Conservation (phyloP, 2,329 filamentous ascomycete genomes). For the Fusarium napiforme region DNA sequence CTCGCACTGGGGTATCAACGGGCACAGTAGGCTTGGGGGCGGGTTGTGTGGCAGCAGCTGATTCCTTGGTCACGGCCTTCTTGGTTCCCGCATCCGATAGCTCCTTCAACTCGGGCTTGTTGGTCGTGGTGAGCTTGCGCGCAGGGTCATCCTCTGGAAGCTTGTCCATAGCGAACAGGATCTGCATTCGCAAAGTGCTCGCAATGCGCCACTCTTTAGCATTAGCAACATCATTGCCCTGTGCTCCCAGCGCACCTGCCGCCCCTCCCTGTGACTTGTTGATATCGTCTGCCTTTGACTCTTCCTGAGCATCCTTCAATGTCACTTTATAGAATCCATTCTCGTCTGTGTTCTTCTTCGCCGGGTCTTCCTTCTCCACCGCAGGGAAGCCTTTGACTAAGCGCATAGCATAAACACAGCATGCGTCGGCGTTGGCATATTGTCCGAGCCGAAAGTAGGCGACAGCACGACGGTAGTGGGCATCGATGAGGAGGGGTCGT, state of each 20-base stretch:
- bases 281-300: conserved; percentile 47
- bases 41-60: background rate
- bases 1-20: conserved; percentile 39
- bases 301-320: conserved; percentile 42
- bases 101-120: conserved; percentile 48
- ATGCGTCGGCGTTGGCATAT: conserved; percentile 79
- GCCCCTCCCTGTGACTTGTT: conserved; percentile 37
- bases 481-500: conserved; percentile 80
- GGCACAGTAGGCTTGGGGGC: conserved; percentile 33
- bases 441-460: conserved; percentile 75
- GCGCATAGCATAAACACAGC: conserved; percentile 69
- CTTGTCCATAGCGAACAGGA: conserved; percentile 57
- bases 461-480: conserved; percentile 83
- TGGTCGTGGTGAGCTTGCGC: conserved; percentile 56
- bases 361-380: conserved; percentile 49
- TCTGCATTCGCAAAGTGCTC: conserved; percentile 59
- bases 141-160: conserved; percentile 58
- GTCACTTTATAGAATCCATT: conserved; percentile 61
- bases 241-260: background rate
- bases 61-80: background rate
- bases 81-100: conserved; percentile 34
- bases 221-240: conserved; percentile 12
- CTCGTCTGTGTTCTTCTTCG: conserved; percentile 50
- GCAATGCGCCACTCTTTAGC: conserved; percentile 53
- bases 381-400: conserved; percentile 49